A percentile compares a stretch with the other conserved stretches of the same genome.
These are phyloP conservation scores for Rugosomyces carneus DNA, from an alignment of 1,284 basidiomycete genomes.

Conservation along the genomic window DNA sequence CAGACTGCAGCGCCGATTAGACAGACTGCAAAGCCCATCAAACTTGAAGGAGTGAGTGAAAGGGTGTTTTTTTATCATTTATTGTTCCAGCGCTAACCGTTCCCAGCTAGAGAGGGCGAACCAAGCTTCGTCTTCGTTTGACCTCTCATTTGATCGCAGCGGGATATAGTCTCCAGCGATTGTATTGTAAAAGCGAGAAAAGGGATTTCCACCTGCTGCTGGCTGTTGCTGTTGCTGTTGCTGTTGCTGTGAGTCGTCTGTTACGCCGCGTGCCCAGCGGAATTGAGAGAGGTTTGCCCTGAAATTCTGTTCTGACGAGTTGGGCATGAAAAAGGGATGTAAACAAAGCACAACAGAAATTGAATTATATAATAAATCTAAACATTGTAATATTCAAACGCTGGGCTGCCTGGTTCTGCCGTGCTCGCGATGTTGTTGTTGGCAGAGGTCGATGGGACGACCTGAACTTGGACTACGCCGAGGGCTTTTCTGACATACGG, in stretches of 20 bases:
- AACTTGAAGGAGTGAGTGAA: slow-evolving; percentile 37
- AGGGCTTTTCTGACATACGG: slow-evolving; percentile 86
- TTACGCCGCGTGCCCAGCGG: slow-evolving; percentile 75
- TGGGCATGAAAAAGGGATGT: slow-evolving; percentile 21
- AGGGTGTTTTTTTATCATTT: background rate
- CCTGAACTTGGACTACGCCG: slow-evolving; percentile 64
- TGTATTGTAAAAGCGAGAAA: slow-evolving; percentile 74
- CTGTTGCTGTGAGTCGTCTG: slow-evolving; percentile 56
- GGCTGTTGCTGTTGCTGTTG: slow-evolving; percentile 9
- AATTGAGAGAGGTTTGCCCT: slow-evolving; percentile 72
- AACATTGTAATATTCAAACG: slow-evolving; percentile 80
- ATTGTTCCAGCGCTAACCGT: slow-evolving; percentile 39
- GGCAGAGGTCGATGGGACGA: slow-evolving; percentile 59
- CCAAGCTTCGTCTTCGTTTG: slow-evolving; percentile 96
- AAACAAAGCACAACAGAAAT: slow-evolving; percentile 37
- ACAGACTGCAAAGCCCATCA: slow-evolving; percentile 93
- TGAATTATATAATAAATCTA: slow-evolving; percentile 67
- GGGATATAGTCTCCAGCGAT: slow-evolving; percentile 84
- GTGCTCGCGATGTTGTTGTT: slow-evolving; percentile 69
- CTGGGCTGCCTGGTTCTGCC: slow-evolving; percentile 85
- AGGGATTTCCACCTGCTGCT: slow-evolving; percentile 40
- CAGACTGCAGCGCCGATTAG: slow-evolving; percentile 88
- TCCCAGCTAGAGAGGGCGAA: slow-evolving; percentile 92
- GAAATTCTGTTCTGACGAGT: slow-evolving; percentile 61
- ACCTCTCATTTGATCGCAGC: slow-evolving; percentile 73